Base-by-base conservation (phyloP, 2,329 filamentous ascomycete genomes). In the Aspergillus eucalypticola region DNA sequence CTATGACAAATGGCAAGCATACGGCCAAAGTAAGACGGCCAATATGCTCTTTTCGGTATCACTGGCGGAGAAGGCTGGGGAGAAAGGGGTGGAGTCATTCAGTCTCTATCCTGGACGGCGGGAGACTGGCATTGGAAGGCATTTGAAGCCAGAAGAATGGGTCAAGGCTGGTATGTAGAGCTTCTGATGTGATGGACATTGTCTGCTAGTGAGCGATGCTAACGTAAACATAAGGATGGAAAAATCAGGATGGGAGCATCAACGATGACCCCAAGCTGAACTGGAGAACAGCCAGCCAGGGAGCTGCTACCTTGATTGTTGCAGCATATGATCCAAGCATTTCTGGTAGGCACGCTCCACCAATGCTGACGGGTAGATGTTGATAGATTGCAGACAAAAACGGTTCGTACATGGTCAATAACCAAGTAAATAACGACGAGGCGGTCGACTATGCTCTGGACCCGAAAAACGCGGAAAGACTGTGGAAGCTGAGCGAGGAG, bases 1-100 rank as follows among this genome's bases (percentile, higher is more conserved):
- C 23, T 59, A 59, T 6, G 39, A 59, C n/a, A 59, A 59, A n/a
- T 59, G 56, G 56, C 49, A 54, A n/a, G 41, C 56, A 15, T 59
- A 59, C 21, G 56, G 39, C 3, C 56, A 59, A 27, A 54, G 49
- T 10, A 59, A 59, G 8, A 32, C 50, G 2, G 56, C 56, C 5
- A 54, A 59, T 41, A 59, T 59, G 11, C 25, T 59, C 5, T 59
- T 59, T 17, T 29, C 49, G 17, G 38, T 32, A 7, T 49, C 56
- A 5, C 17, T 59, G 27, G 56, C 56, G 17, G 27, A 52, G 19
- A 46, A 39, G 5, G n/a, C 38, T 5, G 32, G 19, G 5, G 11
- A n/a, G 11, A 32, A 32, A 17, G 41, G 41, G 3, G 44, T 59
- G 13, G 27, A 17, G 7, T 54, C 56, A 11, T 59, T 49, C 8